Conservation (phyloP, 106 monocot genomes). For the Triglochin maritima region DNA sequence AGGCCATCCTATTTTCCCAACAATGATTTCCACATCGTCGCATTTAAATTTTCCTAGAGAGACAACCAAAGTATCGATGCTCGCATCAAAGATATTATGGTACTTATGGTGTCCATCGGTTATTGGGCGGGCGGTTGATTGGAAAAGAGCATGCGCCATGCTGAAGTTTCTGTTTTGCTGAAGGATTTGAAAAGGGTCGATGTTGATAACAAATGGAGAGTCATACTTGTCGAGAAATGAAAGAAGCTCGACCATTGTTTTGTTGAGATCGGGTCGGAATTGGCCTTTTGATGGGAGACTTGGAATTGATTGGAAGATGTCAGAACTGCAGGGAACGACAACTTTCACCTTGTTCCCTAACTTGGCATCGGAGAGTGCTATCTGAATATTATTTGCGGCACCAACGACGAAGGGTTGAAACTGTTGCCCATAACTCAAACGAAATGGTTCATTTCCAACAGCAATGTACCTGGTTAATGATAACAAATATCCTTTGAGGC, state of each 20-base stretch:
- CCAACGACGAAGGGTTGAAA: slow-evolving; percentile 51
- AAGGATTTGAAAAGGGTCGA: slow-evolving; percentile 55
- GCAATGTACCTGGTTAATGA: slow-evolving; percentile 48
- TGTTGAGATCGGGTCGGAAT: slow-evolving; percentile 66
- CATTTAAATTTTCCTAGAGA: slow-evolving; percentile 44
- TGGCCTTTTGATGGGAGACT: slow-evolving; percentile 57
- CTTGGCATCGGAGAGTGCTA: slow-evolving; percentile 35
- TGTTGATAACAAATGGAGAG: slow-evolving; percentile 65
- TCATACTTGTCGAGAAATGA: slow-evolving; percentile 49
- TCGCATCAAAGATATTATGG: slow-evolving; percentile 46
- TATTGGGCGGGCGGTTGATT: slow-evolving; percentile 28
- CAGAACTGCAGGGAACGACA: slow-evolving; percentile 65
- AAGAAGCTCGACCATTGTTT: slow-evolving; percentile 68
- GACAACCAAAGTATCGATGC: slow-evolving; percentile 51
- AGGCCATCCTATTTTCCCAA: slow-evolving; percentile 89
- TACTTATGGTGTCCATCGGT: slow-evolving; percentile 57
- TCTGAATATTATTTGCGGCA: slow-evolving; percentile 62
- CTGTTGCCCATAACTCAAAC: slow-evolving; percentile 38
- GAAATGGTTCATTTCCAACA: slow-evolving; percentile 88
- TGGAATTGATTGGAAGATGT: slow-evolving; percentile 36
- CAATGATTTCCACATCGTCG: slow-evolving; percentile 52
- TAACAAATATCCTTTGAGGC: not conserved
- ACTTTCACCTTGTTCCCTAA: slow-evolving; percentile 57
- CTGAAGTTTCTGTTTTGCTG: slow-evolving; percentile 51
- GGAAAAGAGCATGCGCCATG: slow-evolving; percentile 46